These are phyloP conservation scores for Phytophthora litchii DNA, from an alignment of 352 stramenopile species.

Conservation along the genomic window DNA sequence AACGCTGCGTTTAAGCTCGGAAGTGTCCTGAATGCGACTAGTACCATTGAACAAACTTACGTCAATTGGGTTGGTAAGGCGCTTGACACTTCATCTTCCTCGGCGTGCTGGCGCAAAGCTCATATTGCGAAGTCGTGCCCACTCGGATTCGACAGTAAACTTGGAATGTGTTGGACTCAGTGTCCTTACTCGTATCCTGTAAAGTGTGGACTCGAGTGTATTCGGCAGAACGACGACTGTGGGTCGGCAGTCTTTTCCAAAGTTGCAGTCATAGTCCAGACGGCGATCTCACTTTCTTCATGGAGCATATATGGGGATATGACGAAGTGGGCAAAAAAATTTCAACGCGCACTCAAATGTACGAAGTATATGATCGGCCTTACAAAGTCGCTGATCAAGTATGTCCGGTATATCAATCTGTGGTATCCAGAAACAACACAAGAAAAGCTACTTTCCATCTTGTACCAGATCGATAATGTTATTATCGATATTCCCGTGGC, in stretches of 20 bases:
- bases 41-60: conserved; percentile 37
- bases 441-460: conserved; percentile 44
- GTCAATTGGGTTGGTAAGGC: conserved; percentile 38
- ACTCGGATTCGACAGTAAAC: conserved; percentile 31
- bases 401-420: conserved; percentile 37
- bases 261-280: conserved; percentile 35
- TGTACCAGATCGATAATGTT: conserved; percentile 53
- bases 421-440: conserved; percentile 32
- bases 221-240: conserved; percentile 50
- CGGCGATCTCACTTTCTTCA: conserved; percentile 23
- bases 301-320: conserved; percentile 40
- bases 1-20: conserved; percentile 28
- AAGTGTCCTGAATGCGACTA: conserved; percentile 34
- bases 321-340: conserved; percentile 20
- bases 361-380: conserved; percentile 44
- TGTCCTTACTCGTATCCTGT: conserved; percentile 53
- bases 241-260: conserved; percentile 36
- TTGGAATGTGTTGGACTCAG: conserved; percentile 42
- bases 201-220: conserved; percentile 48
- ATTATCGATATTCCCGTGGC: conserved; percentile 53
- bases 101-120: conserved; percentile 45
- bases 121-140: conserved; percentile 42
- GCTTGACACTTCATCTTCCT: conserved; percentile 12
- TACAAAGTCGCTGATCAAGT: conserved; percentile 41
- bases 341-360: conserved; percentile 42